Conservation (phyloP, 495 filamentous ascomycete species). For the Neurospora cerealis region DNA sequence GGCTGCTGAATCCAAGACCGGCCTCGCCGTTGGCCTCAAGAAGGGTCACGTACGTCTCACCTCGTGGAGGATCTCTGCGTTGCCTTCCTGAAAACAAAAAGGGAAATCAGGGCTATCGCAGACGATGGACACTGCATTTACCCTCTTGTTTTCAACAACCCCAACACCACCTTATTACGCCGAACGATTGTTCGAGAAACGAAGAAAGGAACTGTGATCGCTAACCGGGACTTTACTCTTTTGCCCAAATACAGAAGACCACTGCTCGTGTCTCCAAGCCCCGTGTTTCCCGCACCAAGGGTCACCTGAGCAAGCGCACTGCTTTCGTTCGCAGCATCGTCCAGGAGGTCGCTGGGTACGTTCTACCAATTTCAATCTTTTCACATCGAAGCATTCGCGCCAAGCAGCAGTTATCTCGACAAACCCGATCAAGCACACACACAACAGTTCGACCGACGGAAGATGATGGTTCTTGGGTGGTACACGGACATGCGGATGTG, state of each 20-base stretch:
- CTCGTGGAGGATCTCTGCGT: conserved; percentile 53
- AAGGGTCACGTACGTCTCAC: conserved; percentile 74
- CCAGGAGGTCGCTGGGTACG: conserved; percentile 86
- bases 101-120: conserved; percentile 8
- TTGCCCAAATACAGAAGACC: conserved; percentile 62
- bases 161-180: neutral
- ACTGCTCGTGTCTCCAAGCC: conserved; percentile 77
- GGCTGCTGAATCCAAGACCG: conserved; percentile 46
- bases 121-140: conserved; percentile 19
- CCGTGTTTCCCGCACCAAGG: conserved; percentile 81
- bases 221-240: conserved; percentile 35
- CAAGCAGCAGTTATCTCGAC: neutral
- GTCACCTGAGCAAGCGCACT: conserved; percentile 83
- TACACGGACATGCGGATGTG: neutral
- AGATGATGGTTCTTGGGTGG: neutral
- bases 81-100: conserved; percentile 19
- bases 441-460: neutral
- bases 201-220: conserved; percentile 13
- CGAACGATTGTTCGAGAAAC: neutral
- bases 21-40: conserved; percentile 76
- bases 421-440: neutral
- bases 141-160: conserved; percentile 3
- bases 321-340: conserved; percentile 85
- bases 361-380: conserved; percentile 6
- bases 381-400: neutral